Evolutionary conservation across 495 filamentous ascomycete species (phyloP), one percentile per base, ranked within the genome.

Genomic region (Glutinoglossum americanum): DNA sequence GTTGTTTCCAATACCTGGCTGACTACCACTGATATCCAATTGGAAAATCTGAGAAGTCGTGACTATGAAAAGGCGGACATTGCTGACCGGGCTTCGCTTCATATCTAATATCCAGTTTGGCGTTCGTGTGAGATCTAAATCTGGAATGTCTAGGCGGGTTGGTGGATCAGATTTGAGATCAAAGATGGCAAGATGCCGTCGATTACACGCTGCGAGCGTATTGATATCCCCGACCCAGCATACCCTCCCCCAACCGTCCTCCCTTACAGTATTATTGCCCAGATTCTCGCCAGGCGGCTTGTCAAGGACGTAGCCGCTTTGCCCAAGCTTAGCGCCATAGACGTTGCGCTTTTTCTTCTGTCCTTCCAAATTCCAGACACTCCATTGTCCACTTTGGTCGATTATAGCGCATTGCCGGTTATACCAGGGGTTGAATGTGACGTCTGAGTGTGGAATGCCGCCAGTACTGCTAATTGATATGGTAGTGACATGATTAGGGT

Each of bases 371-470:
- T 58, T 30, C 56, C 56, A 58, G 8, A 58, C 44, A 26, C 70
- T 80, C 89, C 89, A 95, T 33, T 72, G 70, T 0, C 87, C 89
- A 48, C 67, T 63, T 44, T 78, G 74, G 64, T 94, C 88, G 25
- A 94, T 72, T 25, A 92, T 74, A 10, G 73, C 85, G 53, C 94
- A 68, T 65, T 85, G 82, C 13, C 74, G 73, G 59, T 75, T 70
- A 62, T 80, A 76, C 71, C 78, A 81, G n/a, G 85, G 83, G 61
- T 85, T 89, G 64, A 94, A 93, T 10, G 81, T 67, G 8, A 89
- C 75, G 68, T 92, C 84, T 0, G 79, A 77, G 65, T 90, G 85
- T 8, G 71, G 62, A 32, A 63, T 66, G 0, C 78, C 79, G 25
- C 80, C 80, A 0, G 79, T 84, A 32, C 73, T 62, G 15, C 71